These are phyloP conservation scores for Thielaviopsis punctulata DNA, from an alignment of 2,329 filamentous ascomycete species.

Conservation along the genomic window DNA sequence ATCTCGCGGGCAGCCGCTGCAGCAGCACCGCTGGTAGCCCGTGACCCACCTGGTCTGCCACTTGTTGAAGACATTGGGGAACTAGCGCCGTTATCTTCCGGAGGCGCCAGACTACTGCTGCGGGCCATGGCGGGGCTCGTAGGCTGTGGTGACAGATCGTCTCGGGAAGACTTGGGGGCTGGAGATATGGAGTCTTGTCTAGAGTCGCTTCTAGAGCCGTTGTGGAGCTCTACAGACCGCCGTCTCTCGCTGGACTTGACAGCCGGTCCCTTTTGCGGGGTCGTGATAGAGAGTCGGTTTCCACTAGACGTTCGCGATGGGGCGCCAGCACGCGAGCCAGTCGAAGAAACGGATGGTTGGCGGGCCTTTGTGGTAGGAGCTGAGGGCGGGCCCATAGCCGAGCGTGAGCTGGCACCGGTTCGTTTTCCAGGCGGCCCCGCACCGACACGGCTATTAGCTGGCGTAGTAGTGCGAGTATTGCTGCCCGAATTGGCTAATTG, in stretches of 20 bases:
- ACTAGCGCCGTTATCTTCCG: slow-evolving; percentile 23
- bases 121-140: slow-evolving; percentile 33
- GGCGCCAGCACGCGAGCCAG: slow-evolving; percentile 19
- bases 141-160: slow-evolving; percentile 31
- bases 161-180: slow-evolving; percentile 33
- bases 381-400: slow-evolving; percentile 52
- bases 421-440: slow-evolving; percentile 7
- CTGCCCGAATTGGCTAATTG: slow-evolving; percentile 33
- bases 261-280: slow-evolving; percentile 1
- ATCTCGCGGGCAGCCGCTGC: slow-evolving; percentile 48
- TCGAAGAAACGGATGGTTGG: slow-evolving; percentile 28
- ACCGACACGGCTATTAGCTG: slow-evolving; percentile 32
- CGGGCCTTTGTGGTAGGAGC: slow-evolving; percentile 28
- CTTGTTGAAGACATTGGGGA: slow-evolving; percentile 15
- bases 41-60: slow-evolving; percentile 12
- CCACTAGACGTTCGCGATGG: slow-evolving; percentile 24
- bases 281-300: slow-evolving; percentile 7
- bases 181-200: slow-evolving; percentile 22
- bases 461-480: slow-evolving; percentile 47
- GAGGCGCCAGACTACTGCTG: slow-evolving; percentile 34
- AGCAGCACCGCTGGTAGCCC: slow-evolving; percentile 25
- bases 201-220: slow-evolving; percentile 1
- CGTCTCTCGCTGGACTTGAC: slow-evolving; percentile 18
- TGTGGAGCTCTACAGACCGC: slow-evolving; percentile 24
- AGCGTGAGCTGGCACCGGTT: slow-evolving; percentile 33